Percentiles rank a stretch among this genome's conserved stretches.
These are phyloP conservation scores for Trametes cubensis DNA, from an alignment of 768 basidiomycete species.

Conservation along the genomic window DNA sequence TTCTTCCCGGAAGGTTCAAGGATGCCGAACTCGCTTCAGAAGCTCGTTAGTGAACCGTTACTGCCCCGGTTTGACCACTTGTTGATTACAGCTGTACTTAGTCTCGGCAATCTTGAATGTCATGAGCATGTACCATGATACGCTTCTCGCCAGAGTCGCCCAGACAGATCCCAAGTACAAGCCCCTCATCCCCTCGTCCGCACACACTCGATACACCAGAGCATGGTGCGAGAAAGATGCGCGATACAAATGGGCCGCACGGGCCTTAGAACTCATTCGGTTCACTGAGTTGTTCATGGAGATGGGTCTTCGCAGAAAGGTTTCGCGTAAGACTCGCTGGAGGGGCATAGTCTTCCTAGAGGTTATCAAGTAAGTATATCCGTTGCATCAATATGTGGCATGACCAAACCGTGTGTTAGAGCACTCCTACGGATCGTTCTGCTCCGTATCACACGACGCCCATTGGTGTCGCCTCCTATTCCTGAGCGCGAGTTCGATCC, in stretches of 20 bases:
- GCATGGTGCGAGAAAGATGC: conserved; percentile 76
- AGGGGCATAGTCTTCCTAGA: conserved; percentile 78
- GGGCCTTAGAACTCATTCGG: conserved; percentile 73
- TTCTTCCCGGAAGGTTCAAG: conserved; percentile 94
- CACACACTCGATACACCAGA: conserved; percentile 88
- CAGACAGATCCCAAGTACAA: conserved; percentile 68
- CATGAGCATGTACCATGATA: conserved; percentile 93
- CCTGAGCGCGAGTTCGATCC: conserved; percentile 91
- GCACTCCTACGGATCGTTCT: conserved; percentile 73
- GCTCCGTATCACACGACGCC: conserved; percentile 73
- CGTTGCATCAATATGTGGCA: not conserved
- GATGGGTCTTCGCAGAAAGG: conserved; percentile 80
- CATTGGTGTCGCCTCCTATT: conserved; percentile 74
- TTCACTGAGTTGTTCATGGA: conserved; percentile 87
- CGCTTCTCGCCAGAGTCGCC: conserved; percentile 72
- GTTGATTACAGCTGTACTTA: conserved; percentile 37
- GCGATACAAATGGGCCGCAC: conserved; percentile 78
- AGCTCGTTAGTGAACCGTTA: conserved; percentile 66
- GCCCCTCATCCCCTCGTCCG: conserved; percentile 72
- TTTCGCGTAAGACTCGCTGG: conserved; percentile 69
- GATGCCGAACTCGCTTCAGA: conserved; percentile 97
- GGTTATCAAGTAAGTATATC: conserved; percentile 70
- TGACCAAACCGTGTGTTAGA: conserved; percentile 43
- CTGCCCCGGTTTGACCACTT: conserved; percentile 9
- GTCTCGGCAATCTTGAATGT: conserved; percentile 88